Conservation (phyloP, 164 flowering plant genomes). For the Chimonanthus salicifolius region DNA sequence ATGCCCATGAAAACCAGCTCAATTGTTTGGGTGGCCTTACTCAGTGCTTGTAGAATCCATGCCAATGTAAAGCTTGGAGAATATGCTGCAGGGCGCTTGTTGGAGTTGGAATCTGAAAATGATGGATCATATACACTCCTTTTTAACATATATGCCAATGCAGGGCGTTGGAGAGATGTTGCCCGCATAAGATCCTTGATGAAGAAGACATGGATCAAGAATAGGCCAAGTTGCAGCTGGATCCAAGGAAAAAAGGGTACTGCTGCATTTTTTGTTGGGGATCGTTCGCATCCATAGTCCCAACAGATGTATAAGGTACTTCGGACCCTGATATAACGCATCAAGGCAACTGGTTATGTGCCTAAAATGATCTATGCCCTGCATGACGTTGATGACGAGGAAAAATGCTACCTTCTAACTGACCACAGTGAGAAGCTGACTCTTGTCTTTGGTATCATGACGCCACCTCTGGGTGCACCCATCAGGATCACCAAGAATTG, state of each 20-base stretch:
- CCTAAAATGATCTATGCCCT: not conserved
- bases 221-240: constrained; percentile 78
- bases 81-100: constrained; percentile 37
- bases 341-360: constrained; percentile 37
- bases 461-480: no score
- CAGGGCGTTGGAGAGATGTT: constrained; percentile 67
- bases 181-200: constrained; percentile 54
- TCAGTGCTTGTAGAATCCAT: constrained; percentile 63
- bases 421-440: not conserved
- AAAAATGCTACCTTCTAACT: not conserved
- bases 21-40: constrained; percentile 59
- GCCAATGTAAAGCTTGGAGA: constrained; percentile 61
- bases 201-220: constrained; percentile 54
- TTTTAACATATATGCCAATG: constrained; percentile 71
- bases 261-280: constrained; percentile 59
- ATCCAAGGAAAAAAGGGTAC: constrained; percentile 60
- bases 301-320: no score
- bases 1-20: constrained; percentile 68
- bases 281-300: constrained; percentile 43
- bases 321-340: no score
- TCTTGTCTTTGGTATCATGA: not conserved
- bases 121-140: constrained; percentile 64
- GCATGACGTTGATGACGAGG: not conserved
- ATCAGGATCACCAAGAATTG: no score
- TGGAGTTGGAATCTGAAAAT: constrained; percentile 41